Evolutionary conservation across 345 rosid species (phyloP).

Genomic region (Bruguiera sexangula): DNA sequence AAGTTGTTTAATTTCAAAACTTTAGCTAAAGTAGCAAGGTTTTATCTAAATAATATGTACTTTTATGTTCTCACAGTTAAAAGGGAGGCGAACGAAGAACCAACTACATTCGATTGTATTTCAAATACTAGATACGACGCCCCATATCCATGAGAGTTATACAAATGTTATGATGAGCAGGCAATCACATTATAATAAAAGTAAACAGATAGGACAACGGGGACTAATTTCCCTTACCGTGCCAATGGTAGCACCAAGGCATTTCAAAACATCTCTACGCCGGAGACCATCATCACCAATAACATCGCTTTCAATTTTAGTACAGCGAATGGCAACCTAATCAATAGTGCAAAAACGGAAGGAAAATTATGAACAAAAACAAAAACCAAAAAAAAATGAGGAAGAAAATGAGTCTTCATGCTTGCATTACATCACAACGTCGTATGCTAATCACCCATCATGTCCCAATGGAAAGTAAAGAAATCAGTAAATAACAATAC

Average conservation of each 20-base stretch:
- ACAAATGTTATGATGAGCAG: not conserved
- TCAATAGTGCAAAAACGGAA: conserved; percentile 6
- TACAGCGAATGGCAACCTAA: conserved; percentile 55
- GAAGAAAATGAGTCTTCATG: not conserved
- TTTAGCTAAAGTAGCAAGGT: too few species aligned
- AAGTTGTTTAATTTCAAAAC: too few species aligned
- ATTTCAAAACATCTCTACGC: conserved; percentile 61
- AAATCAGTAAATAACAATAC: too few species aligned
- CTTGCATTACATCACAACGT: not conserved
- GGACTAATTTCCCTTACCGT: conserved; percentile 38
- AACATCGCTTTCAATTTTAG: conserved; percentile 34
- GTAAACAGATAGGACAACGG: not conserved
- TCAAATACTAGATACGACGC: too few species aligned
- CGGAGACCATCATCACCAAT: conserved; percentile 26
- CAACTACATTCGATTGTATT: too few species aligned
- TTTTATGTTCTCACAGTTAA: too few species aligned
- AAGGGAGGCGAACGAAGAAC: too few species aligned
- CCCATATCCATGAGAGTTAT: not conserved
- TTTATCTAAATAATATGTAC: too few species aligned
- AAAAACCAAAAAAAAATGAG: not conserved
- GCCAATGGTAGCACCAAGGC: conserved; percentile 55
- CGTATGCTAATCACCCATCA: not conserved
- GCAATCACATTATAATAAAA: not conserved
- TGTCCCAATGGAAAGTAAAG: too few species aligned
- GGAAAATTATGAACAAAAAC: not conserved